These are phyloP conservation scores for Eimeria praecox DNA, from an alignment of 169 alveolate genomes.

Conservation along the genomic window DNA sequence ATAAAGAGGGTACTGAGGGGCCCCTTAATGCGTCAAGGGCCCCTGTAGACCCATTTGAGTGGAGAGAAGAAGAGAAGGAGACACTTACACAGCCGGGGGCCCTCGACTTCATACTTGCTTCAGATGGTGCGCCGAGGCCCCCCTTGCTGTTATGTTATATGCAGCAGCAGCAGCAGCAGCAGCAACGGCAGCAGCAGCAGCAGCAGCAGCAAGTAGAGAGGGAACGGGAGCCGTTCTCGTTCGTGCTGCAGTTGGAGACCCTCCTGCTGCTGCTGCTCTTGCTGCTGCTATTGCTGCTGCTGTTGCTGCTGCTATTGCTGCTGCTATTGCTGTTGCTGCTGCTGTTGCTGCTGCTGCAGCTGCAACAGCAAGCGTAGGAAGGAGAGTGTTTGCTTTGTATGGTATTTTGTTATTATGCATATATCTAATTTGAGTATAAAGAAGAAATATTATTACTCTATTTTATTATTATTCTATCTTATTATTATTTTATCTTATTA, in stretches of 20 bases:
- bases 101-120: not conserved
- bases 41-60: not conserved
- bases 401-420: no score
- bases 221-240: not conserved
- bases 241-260: no score
- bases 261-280: not conserved
- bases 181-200: not conserved
- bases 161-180: not conserved
- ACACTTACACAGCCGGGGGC: not conserved
- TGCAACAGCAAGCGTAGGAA: no score
- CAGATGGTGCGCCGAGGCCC: not conserved
- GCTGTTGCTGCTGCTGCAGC: not conserved
- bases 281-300: not conserved
- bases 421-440: no score
- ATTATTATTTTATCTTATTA: no score
- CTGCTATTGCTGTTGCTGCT: not conserved
- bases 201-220: not conserved
- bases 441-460: no score
- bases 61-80: slow-evolving; percentile 16
- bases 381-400: no score
- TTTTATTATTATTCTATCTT: no score
- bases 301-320: not conserved
- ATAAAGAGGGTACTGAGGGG: not conserved
- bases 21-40: not conserved
- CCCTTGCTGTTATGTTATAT: not conserved